These are phyloP conservation scores for Kwoniella sp. DNA, from an alignment of 768 basidiomycete species.

Conservation along the genomic window DNA sequence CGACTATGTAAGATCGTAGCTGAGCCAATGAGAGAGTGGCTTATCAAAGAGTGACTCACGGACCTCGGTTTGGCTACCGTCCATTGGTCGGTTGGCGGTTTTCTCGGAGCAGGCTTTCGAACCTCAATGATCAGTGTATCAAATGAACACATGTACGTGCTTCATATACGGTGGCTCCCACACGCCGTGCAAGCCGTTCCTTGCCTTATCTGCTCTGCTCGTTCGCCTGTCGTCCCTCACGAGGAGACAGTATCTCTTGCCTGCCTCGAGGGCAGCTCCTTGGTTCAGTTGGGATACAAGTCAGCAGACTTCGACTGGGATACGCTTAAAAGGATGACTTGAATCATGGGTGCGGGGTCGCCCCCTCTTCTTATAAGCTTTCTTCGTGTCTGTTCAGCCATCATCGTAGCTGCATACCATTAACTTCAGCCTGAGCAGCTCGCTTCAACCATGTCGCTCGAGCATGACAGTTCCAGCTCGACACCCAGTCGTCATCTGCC, in stretches of 20 bases:
- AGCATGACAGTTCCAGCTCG: not conserved
- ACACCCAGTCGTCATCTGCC: constrained; percentile 5
- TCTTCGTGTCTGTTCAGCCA: not conserved
- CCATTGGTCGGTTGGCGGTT: not conserved
- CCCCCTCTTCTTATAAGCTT: not conserved
- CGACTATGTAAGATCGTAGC: too few relatives aligned
- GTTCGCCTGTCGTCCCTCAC: too few relatives aligned
- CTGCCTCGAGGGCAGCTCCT: too few relatives aligned
- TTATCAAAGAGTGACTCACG: not conserved
- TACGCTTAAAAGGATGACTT: not conserved
- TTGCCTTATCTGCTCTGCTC: too few relatives aligned
- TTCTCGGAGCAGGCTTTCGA: not conserved
- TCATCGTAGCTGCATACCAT: not conserved
- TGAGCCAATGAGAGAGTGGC: not conserved
- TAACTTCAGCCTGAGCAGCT: not conserved
- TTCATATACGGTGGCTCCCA: too few relatives aligned
- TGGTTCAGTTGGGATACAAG: too few relatives aligned
- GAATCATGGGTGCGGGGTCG: not conserved
- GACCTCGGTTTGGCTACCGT: not conserved
- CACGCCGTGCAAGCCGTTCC: too few relatives aligned
- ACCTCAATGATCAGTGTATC: too few relatives aligned
- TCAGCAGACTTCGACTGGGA: not conserved
- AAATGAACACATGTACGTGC: too few relatives aligned
- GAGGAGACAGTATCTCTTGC: too few relatives aligned
- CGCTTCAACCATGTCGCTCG: not conserved